These are phyloP conservation scores for Penicillium desertorum DNA, from an alignment of 495 filamentous ascomycete genomes.

Conservation along the genomic window DNA sequence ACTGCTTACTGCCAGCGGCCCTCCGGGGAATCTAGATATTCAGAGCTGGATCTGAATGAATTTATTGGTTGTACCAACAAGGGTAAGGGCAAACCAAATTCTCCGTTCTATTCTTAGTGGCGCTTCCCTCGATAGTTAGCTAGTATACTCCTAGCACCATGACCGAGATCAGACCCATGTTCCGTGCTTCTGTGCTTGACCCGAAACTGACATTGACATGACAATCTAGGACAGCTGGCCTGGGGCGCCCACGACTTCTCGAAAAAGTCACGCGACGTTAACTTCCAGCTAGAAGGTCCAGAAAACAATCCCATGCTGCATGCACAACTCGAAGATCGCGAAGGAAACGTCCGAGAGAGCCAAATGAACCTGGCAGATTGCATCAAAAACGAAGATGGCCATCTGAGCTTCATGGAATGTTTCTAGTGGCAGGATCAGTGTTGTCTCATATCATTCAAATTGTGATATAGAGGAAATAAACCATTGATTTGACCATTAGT, in stretches of 20 bases:
- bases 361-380: conserved; percentile 26
- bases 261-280: conserved; percentile 14
- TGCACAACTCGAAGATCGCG: conserved; percentile 19
- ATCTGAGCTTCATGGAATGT: conserved; percentile 29
- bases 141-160: too few species aligned
- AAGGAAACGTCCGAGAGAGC: conserved; percentile 12
- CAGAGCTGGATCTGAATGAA: conserved; percentile 26
- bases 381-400: conserved; percentile 34
- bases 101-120: not conserved
- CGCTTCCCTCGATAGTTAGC: too few species aligned
- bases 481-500: not conserved
- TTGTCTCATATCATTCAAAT: not conserved
- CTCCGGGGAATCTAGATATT: conserved; percentile 23
- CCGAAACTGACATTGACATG: not conserved
- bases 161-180: not conserved
- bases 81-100: conserved; percentile 15
- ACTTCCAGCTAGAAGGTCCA: conserved; percentile 23
- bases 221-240: conserved; percentile 21
- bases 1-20: conserved; percentile 25
- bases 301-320: conserved; percentile 22
- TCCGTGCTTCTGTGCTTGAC: not conserved
- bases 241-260: conserved; percentile 25
- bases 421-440: conserved; percentile 13
- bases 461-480: not conserved
- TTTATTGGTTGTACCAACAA: conserved; percentile 23